Evolutionary conservation across 2,329 filamentous ascomycete species (phyloP).

Genomic region (Gremmenia infestans): DNA sequence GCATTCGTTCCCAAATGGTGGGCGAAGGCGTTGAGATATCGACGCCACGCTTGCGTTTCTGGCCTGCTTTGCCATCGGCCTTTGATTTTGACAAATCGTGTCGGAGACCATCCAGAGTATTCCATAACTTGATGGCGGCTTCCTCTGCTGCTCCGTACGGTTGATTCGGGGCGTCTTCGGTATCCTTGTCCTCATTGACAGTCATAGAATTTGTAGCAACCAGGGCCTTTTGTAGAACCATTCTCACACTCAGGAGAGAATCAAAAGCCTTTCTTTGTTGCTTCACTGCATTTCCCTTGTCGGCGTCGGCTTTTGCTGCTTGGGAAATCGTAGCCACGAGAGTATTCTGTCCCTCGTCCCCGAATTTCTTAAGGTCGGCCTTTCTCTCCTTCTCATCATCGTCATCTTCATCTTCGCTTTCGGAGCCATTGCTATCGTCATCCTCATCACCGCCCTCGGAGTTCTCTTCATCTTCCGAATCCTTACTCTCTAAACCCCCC

Average conservation of each 20-base stretch:
- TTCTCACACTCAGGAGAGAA: slow-evolving; percentile 80
- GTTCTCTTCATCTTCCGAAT: slow-evolving; percentile 32
- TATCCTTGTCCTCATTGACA: slow-evolving; percentile 38
- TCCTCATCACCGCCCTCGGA: slow-evolving; percentile 27
- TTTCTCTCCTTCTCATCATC: slow-evolving; percentile 37
- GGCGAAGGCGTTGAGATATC: slow-evolving; percentile 53
- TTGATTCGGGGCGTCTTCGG: slow-evolving; percentile 35
- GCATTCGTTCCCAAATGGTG: slow-evolving; percentile 69
- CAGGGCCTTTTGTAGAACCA: slow-evolving; percentile 88
- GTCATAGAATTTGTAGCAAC: slow-evolving; percentile 73
- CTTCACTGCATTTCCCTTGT: slow-evolving; percentile 83
- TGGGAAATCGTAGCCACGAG: slow-evolving; percentile 56
- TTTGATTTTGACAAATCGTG: slow-evolving; percentile 50
- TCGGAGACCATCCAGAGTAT: slow-evolving; percentile 68
- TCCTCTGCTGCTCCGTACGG: slow-evolving; percentile 74
- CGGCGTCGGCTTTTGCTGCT: slow-evolving; percentile 69
- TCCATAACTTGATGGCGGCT: slow-evolving; percentile 80
- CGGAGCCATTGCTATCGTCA: slow-evolving; percentile 24
- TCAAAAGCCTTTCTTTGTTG: slow-evolving; percentile 83
- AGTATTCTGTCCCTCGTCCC: slow-evolving; percentile 62
- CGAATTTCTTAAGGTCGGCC: slow-evolving; percentile 60
- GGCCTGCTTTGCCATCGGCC: slow-evolving; percentile 40
- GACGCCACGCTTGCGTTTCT: slow-evolving; percentile 57
- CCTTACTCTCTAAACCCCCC: slow-evolving; percentile 23
- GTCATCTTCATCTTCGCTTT: slow-evolving; percentile 21